Conservation (phyloP, 2,329 filamentous ascomycete genomes). For the Thielaviopsis euricoi region DNA sequence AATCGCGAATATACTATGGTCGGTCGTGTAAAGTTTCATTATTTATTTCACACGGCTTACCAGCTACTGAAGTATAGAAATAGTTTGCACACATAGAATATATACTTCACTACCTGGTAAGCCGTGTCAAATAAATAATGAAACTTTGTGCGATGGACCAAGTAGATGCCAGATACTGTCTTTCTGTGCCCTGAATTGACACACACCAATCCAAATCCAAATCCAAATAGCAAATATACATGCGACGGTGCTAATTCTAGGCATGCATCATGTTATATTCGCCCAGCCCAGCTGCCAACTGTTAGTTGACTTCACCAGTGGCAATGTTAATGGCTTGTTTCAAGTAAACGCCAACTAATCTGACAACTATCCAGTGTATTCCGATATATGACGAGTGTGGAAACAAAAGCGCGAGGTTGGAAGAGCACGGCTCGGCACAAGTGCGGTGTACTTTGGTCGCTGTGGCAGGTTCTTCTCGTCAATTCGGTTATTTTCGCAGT, state of each 20-base stretch:
- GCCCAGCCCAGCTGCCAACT: not conserved
- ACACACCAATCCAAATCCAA: not conserved
- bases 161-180: no score
- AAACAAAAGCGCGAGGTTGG: not conserved
- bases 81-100: no score
- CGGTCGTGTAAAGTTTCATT: no score
- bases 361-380: not conserved
- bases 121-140: no score
- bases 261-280: not conserved
- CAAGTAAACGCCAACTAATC: not conserved
- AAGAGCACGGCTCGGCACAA: not conserved
- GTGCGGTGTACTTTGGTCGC: no score
- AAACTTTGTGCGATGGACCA: no score
- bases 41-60: no score
- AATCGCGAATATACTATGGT: no score
- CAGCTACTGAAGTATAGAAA: no score
- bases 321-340: not conserved
- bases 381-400: not conserved
- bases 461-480: no score
- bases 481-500: no score
- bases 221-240: not conserved
- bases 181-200: not conserved
- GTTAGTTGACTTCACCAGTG: not conserved
- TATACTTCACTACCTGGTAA: no score
- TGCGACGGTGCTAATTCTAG: not conserved